These are phyloP conservation scores for Thielaviopsis ethacetica DNA, from an alignment of 2,329 filamentous ascomycete genomes.

Conservation along the genomic window DNA sequence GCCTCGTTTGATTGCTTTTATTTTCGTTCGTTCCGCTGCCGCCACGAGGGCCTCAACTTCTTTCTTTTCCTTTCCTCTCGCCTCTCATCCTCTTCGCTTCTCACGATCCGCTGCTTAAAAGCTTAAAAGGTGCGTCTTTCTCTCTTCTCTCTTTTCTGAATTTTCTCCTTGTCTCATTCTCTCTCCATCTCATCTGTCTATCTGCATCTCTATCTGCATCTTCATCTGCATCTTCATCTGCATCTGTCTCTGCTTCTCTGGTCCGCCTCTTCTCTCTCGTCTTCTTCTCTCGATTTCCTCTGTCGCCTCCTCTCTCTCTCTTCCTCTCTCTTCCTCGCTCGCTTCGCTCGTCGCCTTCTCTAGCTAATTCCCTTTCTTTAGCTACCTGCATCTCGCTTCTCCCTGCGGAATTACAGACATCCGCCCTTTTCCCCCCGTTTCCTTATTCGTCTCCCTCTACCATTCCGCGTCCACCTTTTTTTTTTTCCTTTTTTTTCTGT, in stretches of 20 bases:
- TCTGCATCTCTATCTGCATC: background rate
- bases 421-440: background rate
- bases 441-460: background rate
- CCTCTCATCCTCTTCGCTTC: background rate
- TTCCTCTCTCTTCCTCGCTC: too few species aligned
- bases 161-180: background rate
- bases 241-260: background rate
- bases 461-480: background rate
- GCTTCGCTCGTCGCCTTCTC: too few species aligned
- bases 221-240: background rate
- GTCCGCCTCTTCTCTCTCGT: background rate
- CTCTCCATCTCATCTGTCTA: background rate
- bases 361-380: too few species aligned
- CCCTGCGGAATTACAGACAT: conserved; percentile 4
- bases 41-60: background rate
- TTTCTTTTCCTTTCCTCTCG: background rate
- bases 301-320: background rate
- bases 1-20: too few species aligned
- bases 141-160: background rate
- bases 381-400: background rate
- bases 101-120: background rate
- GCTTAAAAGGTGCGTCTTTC: background rate
- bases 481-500: too few species aligned
- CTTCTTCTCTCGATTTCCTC: background rate
- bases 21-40: background rate